Evolutionary conservation across 257 asterid genomes (phyloP), one percentile per base, ranked within the genome.

Genomic region (Solanum chilense): DNA sequence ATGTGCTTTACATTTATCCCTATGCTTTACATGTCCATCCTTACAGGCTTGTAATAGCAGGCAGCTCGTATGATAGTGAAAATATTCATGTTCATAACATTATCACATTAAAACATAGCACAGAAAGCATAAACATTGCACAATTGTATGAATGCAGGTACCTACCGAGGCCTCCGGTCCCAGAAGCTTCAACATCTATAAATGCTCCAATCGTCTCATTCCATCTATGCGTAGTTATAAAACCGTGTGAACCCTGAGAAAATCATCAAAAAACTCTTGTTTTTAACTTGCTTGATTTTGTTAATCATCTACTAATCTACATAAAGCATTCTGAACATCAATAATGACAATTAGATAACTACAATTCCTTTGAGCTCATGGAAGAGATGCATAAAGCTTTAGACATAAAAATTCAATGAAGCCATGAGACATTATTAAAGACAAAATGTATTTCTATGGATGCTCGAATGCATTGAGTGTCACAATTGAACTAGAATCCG

Each of bases 211-310:
- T 83, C n/a, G 96, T 94, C 89, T 95, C 95, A 62, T 92, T 92
- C 99, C 99, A 97, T 89, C 93, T 95, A 90, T 97, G 95, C 14
- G 98, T 93, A 84, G 98, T 97, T 93, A 96, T 95, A 91, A 97
- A 97, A 88, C 99, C 99, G 89, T 97, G 99, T 29, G 99, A 94
- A 86, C 99, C 99, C 99, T 97, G 90, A 89, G 89, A 88, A 81
- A 68, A 31, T 45, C 44, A 78, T 81, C 69, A 49, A 27, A 41
- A 47, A 49, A 81, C 29, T 29, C 85, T 47, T 47, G 7, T 29
- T 39, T 20, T 49, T 49, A 45, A 45, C 64, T 45, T 78, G 16
- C 66, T 45, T 45, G 62, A 37, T 27, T n/a, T 78, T n/a, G 45
- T 18, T 8, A 45, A 27, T 78, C 84, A 27, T 45, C 66, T 78